Percentiles rank a stretch among this genome's conserved stretches.
These are phyloP conservation scores for Aspergillus phoenicis DNA, from an alignment of 2,329 filamentous ascomycete species.

Conservation along the genomic window DNA sequence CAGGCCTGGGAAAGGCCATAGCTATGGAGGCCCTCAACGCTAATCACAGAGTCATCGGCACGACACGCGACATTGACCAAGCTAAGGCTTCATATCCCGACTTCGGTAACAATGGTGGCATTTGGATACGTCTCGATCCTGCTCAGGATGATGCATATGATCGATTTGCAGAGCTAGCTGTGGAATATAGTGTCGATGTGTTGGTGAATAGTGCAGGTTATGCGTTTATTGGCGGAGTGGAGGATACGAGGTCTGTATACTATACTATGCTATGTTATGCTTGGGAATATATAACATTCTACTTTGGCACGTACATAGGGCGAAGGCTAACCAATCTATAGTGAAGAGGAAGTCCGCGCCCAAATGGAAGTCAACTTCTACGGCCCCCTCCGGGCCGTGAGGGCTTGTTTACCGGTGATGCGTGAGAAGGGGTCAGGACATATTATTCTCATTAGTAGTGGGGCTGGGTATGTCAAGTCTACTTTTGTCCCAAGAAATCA, in stretches of 20 bases:
- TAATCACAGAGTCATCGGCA: conserved; percentile 9
- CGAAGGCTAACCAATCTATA: background rate
- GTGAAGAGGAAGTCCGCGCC: conserved; percentile 9
- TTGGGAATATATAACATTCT: background rate
- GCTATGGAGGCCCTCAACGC: conserved; percentile 8
- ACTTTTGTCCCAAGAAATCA: background rate
- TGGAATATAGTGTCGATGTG: conserved; percentile 10
- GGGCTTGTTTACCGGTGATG: conserved; percentile 8
- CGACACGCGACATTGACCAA: conserved; percentile 5
- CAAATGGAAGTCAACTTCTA: conserved; percentile 19
- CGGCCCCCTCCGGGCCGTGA: conserved; percentile 12
- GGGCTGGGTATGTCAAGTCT: conserved; percentile 8
- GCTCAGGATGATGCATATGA: background rate
- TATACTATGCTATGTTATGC: background rate
- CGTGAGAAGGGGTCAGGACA: conserved; percentile 8
- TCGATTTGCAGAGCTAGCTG: background rate
- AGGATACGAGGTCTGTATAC: background rate
- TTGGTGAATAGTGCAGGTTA: conserved; percentile 15
- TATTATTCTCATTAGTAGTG: conserved; percentile 11
- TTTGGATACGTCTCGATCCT: conserved; percentile 10
- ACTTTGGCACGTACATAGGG: background rate
- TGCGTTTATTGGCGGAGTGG: conserved; percentile 14
- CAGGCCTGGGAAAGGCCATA: conserved; percentile 10
- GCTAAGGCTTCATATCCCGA: conserved; percentile 1
- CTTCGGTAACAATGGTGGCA: conserved; percentile 4